Percentiles rank a stretch among this genome's conserved stretches.
Conservation (phyloP, 768 basidiomycete species). For the Trametes cinnabarina region DNA sequence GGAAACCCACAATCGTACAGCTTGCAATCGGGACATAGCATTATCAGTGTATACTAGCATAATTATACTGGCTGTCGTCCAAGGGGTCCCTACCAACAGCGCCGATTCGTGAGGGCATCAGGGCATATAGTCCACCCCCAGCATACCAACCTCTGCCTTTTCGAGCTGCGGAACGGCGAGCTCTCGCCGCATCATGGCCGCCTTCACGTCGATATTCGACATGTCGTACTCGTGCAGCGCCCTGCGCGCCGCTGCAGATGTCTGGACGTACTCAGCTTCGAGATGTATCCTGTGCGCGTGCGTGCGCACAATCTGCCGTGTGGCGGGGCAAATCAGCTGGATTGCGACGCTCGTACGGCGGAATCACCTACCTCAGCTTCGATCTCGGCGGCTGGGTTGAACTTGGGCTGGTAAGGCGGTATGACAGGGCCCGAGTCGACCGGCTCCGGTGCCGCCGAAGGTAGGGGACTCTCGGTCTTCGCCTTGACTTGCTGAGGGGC, state of each 20-base stretch:
- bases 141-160: conserved; percentile 56
- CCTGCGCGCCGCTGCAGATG: conserved; percentile 22
- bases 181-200: conserved; percentile 55
- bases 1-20: no score
- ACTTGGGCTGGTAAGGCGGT: conserved; percentile 8
- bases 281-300: conserved; percentile 8
- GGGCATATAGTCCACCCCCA: conserved; percentile 50
- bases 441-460: neutral
- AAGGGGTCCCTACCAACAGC: no score
- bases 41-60: neutral
- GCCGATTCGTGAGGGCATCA: neutral
- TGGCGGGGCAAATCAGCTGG: neutral
- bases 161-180: conserved; percentile 59
- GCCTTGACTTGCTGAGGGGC: neutral
- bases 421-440: neutral
- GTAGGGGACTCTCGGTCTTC: conserved; percentile 6
- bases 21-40: no score
- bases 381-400: neutral
- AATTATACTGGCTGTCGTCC: neutral
- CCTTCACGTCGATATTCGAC: conserved; percentile 56
- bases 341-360: neutral
- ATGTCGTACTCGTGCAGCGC: conserved; percentile 63
- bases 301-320: conserved; percentile 10
- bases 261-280: conserved; percentile 9
- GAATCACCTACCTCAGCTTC: conserved; percentile 15